Evolutionary conservation across 2,329 filamentous ascomycete genomes (phyloP).

Genomic region (Penicillium sp.): DNA sequence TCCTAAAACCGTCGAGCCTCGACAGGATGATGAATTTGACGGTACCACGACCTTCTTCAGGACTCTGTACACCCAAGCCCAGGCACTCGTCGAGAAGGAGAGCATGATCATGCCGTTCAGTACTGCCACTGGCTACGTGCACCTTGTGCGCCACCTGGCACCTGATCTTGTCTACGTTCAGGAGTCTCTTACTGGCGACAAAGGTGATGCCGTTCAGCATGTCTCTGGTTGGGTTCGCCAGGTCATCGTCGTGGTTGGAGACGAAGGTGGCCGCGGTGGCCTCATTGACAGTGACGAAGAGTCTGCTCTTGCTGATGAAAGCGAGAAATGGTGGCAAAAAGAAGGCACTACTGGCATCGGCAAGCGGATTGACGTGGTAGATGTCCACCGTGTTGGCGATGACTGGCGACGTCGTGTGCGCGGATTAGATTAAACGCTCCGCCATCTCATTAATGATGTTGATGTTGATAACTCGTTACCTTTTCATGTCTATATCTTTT

Average conservation of each 20-base stretch:
- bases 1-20: constrained; percentile 46
- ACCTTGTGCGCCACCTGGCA: constrained; percentile 79
- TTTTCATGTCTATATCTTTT: constrained; percentile 22
- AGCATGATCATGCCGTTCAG: constrained; percentile 86
- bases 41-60: constrained; percentile 63
- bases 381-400: constrained; percentile 73
- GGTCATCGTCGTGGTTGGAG: constrained; percentile 55
- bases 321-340: constrained; percentile 56
- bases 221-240: constrained; percentile 60
- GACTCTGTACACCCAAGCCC: constrained; percentile 73
- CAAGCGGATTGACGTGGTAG: constrained; percentile 82
- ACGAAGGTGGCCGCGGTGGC: constrained; percentile 61
- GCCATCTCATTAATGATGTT: constrained; percentile 11
- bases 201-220: constrained; percentile 69
- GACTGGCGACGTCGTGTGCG: constrained; percentile 80
- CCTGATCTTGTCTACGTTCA: constrained; percentile 86
- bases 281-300: constrained; percentile 73
- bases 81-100: constrained; percentile 74
- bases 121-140: constrained; percentile 72
- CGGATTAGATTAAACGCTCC: constrained; percentile 49
- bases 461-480: constrained; percentile 23
- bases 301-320: constrained; percentile 35
- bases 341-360: constrained; percentile 80
- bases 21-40: constrained; percentile 45
- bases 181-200: constrained; percentile 71